Percentiles rank a stretch among this genome's conserved stretches.
These are phyloP conservation scores for Luffa acutangula DNA, from an alignment of 306 rosid genomes.

Conservation along the genomic window DNA sequence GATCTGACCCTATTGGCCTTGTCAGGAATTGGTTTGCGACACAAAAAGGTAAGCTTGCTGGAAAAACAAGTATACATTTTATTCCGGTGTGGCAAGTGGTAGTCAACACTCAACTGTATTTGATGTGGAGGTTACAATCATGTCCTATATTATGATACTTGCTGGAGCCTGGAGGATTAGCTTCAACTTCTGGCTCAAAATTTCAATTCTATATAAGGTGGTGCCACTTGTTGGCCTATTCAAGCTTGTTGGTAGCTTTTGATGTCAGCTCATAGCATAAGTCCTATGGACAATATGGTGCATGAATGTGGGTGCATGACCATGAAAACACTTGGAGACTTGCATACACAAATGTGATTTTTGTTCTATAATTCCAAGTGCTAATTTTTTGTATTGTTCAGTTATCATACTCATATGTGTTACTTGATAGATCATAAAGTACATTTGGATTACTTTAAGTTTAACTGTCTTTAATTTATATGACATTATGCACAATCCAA, in stretches of 20 bases:
- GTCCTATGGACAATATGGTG: not conserved
- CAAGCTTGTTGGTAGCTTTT: not conserved
- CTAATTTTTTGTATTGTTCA: not conserved
- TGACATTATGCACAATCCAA: not conserved
- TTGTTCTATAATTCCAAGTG: not conserved
- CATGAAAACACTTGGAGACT: not conserved
- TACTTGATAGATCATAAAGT: not conserved
- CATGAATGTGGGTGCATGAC: not conserved
- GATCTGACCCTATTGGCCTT: constrained; percentile 87
- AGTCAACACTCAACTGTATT: not conserved
- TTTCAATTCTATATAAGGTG: not conserved
- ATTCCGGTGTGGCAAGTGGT: not conserved
- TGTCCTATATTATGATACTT: not conserved
- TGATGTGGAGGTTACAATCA: not conserved
- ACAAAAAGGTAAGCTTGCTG: constrained; percentile 53
- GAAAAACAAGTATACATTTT: not conserved
- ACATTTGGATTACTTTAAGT: not conserved
- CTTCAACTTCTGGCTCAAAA: not conserved
- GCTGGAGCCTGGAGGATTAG: not conserved
- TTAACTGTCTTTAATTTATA: not conserved
- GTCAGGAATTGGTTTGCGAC: constrained; percentile 83
- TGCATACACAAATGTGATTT: not conserved
- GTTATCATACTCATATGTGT: not conserved
- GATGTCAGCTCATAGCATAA: not conserved
- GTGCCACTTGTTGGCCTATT: not conserved